Evolutionary conservation across 768 basidiomycete species (phyloP), one percentile per base, ranked within the genome.

Genomic region (Paxillus involutus): DNA sequence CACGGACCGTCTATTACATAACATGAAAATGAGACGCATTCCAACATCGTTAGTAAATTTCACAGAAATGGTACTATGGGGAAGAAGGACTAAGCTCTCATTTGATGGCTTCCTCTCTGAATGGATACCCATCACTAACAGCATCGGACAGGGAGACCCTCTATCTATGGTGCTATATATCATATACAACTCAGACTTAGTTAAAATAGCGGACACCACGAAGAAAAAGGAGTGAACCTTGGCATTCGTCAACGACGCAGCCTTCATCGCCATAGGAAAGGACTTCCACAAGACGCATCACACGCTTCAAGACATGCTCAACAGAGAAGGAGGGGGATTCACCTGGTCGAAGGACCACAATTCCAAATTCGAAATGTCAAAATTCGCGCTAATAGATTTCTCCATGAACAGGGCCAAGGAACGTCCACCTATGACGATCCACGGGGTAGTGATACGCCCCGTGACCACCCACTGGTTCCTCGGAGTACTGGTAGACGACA

Each of bases 151-250:
- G 11, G 32, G 32, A 32, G 32, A 32, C 32, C 32, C 32, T 9
- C 32, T 32, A 2, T 32, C 8, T 2, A 32, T 32, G 32, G 32
- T 32, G 11, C 32, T 32, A 9, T 32, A 32, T 6, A 32, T 32
- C 32, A 32, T 32, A 8, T 32, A 32, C 32, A 32, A 32, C 32
- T 32, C 11, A 11, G 32, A 32, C 11, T 11, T 32, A 9, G 32
- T 32, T 2, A 11, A 32, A 8, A 11, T 32, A 32, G 32, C 32
- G 32, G 32, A 32, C 9, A 32, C 7, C 9, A 32, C 62, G 69
- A 2, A 16, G 56, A 6, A 44, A 66, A 0, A 73, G 72, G 49
- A 49, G 46, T 0, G 49, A 52, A 4, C 61, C 62, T 36, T 66
- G 14, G 39, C 39, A 12, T 40, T 40, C 14, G 39, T 40, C 39